phyloP scores from a whole-genome alignment of 78 protist species.

The Parvularia atlantis region DNA sequence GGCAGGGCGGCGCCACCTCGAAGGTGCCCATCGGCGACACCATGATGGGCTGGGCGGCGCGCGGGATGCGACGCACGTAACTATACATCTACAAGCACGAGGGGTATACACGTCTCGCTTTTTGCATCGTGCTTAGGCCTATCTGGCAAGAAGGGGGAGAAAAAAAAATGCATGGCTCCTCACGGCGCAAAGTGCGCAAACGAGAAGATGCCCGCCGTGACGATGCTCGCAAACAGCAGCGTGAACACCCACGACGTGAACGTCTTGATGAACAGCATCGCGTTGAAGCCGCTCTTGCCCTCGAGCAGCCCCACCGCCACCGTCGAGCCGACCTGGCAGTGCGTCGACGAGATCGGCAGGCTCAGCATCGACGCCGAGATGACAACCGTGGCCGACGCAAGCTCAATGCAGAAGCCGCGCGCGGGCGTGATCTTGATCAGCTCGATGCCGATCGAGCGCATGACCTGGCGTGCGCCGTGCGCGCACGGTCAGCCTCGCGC shows the following conservation, averaged over 20 bases:
- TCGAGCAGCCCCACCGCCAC: constrained; percentile 27
- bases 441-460: constrained; percentile 34
- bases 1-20: too few relatives aligned
- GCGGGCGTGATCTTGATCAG: constrained; percentile 24
- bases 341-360: constrained; percentile 54
- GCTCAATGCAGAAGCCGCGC: constrained; percentile 37
- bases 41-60: too few relatives aligned
- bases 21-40: too few relatives aligned
- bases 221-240: constrained; percentile 20
- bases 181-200: background rate
- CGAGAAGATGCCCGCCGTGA: background rate
- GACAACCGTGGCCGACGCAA: constrained; percentile 15
- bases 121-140: too few relatives aligned
- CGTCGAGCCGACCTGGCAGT: constrained; percentile 39
- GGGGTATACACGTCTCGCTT: too few relatives aligned
- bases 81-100: too few relatives aligned
- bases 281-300: constrained; percentile 2
- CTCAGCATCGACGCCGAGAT: constrained; percentile 19
- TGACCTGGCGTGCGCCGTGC: too few relatives aligned
- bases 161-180: too few relatives aligned
- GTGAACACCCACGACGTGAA: constrained; percentile 41
- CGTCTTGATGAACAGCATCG: background rate
- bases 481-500: too few relatives aligned
- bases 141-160: too few relatives aligned
- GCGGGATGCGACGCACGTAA: too few relatives aligned